These are phyloP conservation scores for Xylariales sp. DNA, from an alignment of 2,329 filamentous ascomycete genomes.

Conservation along the genomic window DNA sequence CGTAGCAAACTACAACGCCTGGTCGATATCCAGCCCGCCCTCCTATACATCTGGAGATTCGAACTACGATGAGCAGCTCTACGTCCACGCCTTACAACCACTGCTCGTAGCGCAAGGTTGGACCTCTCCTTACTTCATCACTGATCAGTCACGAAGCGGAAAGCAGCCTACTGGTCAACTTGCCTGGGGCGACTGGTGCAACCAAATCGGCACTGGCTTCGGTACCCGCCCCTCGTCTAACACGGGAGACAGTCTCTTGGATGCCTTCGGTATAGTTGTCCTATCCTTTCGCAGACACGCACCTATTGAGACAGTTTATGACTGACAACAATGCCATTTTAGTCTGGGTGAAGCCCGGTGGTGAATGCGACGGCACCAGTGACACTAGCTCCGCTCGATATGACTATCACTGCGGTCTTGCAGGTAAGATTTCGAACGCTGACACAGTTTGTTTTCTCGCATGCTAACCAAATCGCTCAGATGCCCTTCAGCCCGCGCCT, in stretches of 20 bases:
- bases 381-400: conserved; percentile 40
- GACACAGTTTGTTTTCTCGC: not conserved
- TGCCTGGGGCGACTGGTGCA: conserved; percentile 59
- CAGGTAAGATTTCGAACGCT: conserved; percentile 48
- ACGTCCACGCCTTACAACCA: conserved; percentile 59
- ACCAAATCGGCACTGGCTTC: conserved; percentile 52
- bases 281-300: too few species aligned
- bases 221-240: conserved; percentile 49
- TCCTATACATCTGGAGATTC: conserved; percentile 37
- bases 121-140: conserved; percentile 31
- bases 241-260: conserved; percentile 47
- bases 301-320: too few species aligned
- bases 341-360: conserved; percentile 61
- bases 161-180: conserved; percentile 50
- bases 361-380: conserved; percentile 39
- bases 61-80: conserved; percentile 52
- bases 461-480: too few species aligned
- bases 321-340: too few species aligned
- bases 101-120: conserved; percentile 48
- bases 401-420: conserved; percentile 48
- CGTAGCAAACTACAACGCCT: conserved; percentile 53
- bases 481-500: conserved; percentile 59
- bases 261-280: too few species aligned
- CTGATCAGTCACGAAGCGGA: conserved; percentile 23
- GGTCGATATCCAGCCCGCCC: conserved; percentile 46